phyloP scores from a whole-genome alignment of 192 early-diverging fungal species.

The Rhizoclosmatium globosum region DNA sequence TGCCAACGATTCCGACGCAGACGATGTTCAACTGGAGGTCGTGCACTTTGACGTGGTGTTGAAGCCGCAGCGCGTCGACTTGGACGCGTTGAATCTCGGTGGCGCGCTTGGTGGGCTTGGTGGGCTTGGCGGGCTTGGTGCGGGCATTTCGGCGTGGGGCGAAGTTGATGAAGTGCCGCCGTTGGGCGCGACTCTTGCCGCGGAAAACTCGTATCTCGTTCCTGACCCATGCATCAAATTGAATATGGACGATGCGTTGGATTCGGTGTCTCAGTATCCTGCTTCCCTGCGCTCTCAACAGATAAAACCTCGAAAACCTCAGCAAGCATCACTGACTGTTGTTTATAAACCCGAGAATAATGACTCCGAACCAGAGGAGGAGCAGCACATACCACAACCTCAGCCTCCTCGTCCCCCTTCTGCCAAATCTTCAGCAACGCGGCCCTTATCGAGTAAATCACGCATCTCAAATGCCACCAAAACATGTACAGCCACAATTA shows the following conservation, averaged over 20 bases:
- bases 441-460: neutral
- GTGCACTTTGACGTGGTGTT: neutral
- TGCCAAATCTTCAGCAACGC: too few species aligned
- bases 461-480: neutral
- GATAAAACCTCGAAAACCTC: neutral
- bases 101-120: too few species aligned
- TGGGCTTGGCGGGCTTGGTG: too few species aligned
- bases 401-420: too few species aligned
- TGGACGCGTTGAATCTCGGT: neutral
- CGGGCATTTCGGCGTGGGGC: neutral
- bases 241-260: neutral
- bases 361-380: neutral
- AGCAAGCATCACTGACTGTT: neutral
- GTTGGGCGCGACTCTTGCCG: neutral
- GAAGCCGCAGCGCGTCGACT: neutral
- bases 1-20: neutral
- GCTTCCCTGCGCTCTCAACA: neutral
- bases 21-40: constrained; percentile 1
- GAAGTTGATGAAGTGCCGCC: neutral
- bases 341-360: neutral
- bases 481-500: neutral
- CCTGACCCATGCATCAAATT: neutral
- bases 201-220: neutral
- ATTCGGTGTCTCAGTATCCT: neutral
- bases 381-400: too few species aligned